Evolutionary conservation across 352 stramenopile genomes (phyloP), one percentile per base, ranked within the genome.

Genomic region (Phytophthora brassicae): DNA sequence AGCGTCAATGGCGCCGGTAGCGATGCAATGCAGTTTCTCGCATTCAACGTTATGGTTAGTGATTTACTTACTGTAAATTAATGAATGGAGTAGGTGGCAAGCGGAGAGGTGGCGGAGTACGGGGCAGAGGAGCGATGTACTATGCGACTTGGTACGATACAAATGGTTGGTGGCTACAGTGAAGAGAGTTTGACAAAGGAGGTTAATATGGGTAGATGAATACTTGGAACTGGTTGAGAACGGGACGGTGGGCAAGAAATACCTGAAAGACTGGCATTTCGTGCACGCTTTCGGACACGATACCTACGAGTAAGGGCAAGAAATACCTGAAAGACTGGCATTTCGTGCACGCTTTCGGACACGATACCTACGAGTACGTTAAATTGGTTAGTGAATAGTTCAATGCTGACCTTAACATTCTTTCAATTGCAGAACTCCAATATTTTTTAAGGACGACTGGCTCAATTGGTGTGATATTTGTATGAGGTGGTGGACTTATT

Each of bases 391-490:
- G 45, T 36, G 17, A 29, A n/a, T n/a, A n/a, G n/a, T n/a, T n/a
- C n/a, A n/a, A n/a, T n/a, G n/a, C n/a, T n/a, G n/a, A n/a, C n/a
- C n/a, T n/a, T 65, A 31, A 69, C 52, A 14, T 5, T 12, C 3
- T 7, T 8, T 28, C 43, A 11, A 43, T 51, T 64, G 82, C 69
- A 94, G 78, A 16, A 96, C 88, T 3, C 92, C 92, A 1, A 54
- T 44, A 3, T 94, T 90, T 65, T 98, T 98, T 60, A 56, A 74
- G 41, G 84, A 97, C 22, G 92, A 98, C 68, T 98, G 92, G 92
- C 74, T 97, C 6, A 97, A 97, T 49, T 96, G 86, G 89, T 97
- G 63, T 24, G 39, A 44, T n/a, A 26, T 52, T 38, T 19, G 8
- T 8, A 2, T 46, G 3, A 14, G 29, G 0, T 12, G 58, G 24